Evolutionary conservation across 352 stramenopile genomes (phyloP), one percentile per base, ranked within the genome.

Genomic region (Phytopythium helicoides): DNA sequence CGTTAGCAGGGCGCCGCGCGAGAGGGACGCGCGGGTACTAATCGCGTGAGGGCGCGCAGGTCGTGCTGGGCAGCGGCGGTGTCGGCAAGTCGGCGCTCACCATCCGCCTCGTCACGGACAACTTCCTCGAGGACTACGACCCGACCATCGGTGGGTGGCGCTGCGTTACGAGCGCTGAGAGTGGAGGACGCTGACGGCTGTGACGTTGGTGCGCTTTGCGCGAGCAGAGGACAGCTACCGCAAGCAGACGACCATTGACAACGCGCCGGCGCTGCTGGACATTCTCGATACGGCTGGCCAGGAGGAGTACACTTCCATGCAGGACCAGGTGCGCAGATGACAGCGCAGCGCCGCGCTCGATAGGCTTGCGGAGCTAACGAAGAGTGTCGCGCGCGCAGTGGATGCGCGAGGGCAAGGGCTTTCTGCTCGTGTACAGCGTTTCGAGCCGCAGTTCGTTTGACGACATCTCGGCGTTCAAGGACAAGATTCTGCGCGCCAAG

Each of bases 61-160:
- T 94, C 31, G 88, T 97, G 52, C 68, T 97, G 47, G 89, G 89
- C 48, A 92, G 83, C 56, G 89, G 89, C 61, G 89, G 89, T 62
- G 89, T 97, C 23, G 89, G 89, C 58, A 97, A 97, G 73, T 96
- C 85, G 26, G 89, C 89, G 52, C 71, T 97, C n/a, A 96, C 87
- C 41, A 93, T 96, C 59, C 84, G 89, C n/a, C 84, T 97, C 44
- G 85, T 96, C 60, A 92, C 85, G 15, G 89, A 96, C 59, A 94
- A 95, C 64, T 97, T 96, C 59, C 66, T 97, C n/a, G 86, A 96
- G 60, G 87, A 97, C 70, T 97, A 95, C 77, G 89, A 97, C 65
- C 89, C 89, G 23, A 97, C 89, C 25, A 95, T 97, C 59, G 84
- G 84, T 92, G 59, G 51, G 71, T 38, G 14, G 21, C 37, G 15